phyloP scores from a whole-genome alignment of 2,329 filamentous ascomycete genomes.

The Pezicula carpinea region DNA sequence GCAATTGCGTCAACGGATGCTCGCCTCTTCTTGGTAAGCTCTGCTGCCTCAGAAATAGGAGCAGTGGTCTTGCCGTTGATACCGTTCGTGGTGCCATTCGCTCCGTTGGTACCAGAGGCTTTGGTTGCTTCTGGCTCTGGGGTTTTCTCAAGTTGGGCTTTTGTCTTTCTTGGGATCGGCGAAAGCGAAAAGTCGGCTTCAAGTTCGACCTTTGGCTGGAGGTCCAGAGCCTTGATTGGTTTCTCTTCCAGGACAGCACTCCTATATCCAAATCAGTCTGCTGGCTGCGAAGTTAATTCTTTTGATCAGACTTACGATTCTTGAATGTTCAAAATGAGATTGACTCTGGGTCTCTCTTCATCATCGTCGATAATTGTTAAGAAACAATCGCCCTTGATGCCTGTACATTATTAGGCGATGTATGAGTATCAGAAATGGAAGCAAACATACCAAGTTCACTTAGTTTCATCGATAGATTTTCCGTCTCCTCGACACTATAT shows the following conservation, averaged over 20 bases:
- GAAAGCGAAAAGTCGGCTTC: constrained; percentile 11
- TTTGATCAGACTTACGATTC: constrained; percentile 45
- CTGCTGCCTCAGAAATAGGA: too few species aligned
- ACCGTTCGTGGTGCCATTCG: constrained; percentile 10
- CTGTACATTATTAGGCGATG: constrained; percentile 33
- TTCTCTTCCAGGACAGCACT: constrained; percentile 38
- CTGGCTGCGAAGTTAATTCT: constrained; percentile 1
- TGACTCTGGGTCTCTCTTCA: constrained; percentile 68
- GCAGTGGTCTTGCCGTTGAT: too few species aligned
- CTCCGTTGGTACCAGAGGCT: constrained; percentile 7
- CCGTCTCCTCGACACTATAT: constrained; percentile 85
- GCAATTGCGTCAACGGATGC: constrained; percentile 19
- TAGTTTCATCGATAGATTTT: constrained; percentile 78
- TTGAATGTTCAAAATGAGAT: constrained; percentile 69
- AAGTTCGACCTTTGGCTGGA: constrained; percentile 7
- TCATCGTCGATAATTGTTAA: constrained; percentile 82
- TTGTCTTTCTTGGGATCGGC: constrained; percentile 22
- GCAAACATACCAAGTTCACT: constrained; percentile 59
- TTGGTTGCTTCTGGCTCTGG: constrained; percentile 9
- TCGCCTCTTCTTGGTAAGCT: constrained; percentile 26
- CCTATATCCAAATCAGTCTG: constrained; percentile 12
- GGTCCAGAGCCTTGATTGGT: constrained; percentile 42
- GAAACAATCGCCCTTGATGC: constrained; percentile 68
- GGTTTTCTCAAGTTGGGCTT: constrained; percentile 3
- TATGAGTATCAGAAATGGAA: not conserved